Percentiles rank a stretch among this genome's conserved stretches.
Conservation (phyloP, 2,329 filamentous ascomycete species). For the Lecanicillium sp. region DNA sequence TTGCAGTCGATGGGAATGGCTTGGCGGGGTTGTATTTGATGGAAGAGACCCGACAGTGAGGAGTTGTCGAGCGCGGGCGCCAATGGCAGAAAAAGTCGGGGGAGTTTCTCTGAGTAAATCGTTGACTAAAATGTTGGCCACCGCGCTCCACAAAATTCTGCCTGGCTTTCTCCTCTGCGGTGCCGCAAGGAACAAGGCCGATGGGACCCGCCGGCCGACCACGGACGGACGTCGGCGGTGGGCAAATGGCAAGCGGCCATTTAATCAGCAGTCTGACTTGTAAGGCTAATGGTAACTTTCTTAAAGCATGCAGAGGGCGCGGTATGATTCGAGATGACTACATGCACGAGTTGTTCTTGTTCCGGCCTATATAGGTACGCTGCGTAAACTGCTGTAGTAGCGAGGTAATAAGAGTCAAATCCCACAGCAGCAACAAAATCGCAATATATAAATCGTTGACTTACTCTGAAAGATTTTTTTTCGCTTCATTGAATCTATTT, state of each 20-base stretch:
- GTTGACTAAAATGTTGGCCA: conserved; percentile 14
- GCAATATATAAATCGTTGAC: too few species aligned
- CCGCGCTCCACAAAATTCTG: conserved; percentile 9
- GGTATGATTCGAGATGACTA: too few species aligned
- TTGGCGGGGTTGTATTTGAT: neutral
- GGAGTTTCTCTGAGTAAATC: conserved; percentile 9
- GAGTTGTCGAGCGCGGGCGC: neutral
- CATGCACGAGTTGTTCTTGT: too few species aligned
- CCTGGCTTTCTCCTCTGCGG: neutral
- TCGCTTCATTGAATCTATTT: too few species aligned
- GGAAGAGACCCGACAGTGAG: neutral
- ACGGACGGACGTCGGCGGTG: neutral
- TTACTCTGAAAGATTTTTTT: too few species aligned
- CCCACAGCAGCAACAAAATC: too few species aligned
- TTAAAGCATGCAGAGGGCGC: neutral
- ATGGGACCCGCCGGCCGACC: conserved; percentile 13
- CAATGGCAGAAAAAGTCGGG: neutral
- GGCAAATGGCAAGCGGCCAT: neutral
- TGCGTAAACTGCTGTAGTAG: too few species aligned
- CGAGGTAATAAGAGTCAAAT: too few species aligned
- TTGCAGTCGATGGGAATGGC: neutral
- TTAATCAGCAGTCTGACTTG: conserved; percentile 5
- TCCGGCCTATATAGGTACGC: too few species aligned
- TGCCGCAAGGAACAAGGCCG: neutral
- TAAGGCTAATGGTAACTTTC: neutral